phyloP scores from a whole-genome alignment of 148 eudicot genomes.

The Persicaria tinctoria region DNA sequence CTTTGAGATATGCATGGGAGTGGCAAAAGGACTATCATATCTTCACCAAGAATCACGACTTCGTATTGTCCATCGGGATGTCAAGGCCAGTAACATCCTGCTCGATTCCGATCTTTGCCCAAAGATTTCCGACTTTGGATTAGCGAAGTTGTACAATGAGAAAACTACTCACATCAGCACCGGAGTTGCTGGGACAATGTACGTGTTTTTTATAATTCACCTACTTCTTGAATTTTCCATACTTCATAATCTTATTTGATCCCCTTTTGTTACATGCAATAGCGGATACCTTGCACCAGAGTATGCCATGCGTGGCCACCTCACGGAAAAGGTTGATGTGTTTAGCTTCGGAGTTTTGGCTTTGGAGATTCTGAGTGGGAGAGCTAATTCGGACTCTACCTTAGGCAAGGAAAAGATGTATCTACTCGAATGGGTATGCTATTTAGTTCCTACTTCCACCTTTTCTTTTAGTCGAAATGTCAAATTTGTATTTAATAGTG shows the following conservation, averaged over 20 bases:
- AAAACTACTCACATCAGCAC: constrained; percentile 79
- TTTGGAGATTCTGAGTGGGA: constrained; percentile 72
- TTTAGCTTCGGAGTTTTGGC: constrained; percentile 83
- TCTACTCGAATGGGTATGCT: constrained; percentile 85
- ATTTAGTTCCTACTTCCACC: not conserved
- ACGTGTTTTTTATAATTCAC: constrained; percentile 19
- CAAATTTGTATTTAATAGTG: too few species aligned
- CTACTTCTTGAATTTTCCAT: not conserved
- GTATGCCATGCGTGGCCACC: constrained; percentile 86
- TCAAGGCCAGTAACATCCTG: constrained; percentile 24
- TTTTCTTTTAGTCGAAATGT: not conserved
- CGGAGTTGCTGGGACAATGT: constrained; percentile 87
- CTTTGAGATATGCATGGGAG: constrained; percentile 74
- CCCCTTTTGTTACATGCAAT: not conserved
- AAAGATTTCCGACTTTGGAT: constrained; percentile 86
- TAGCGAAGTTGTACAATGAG: constrained; percentile 85
- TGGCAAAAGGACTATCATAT: constrained; percentile 72
- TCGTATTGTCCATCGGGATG: constrained; percentile 65
- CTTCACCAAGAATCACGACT: constrained; percentile 79
- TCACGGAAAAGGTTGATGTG: constrained; percentile 87
- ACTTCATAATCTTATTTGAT: too few species aligned
- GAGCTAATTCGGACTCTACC: constrained; percentile 50
- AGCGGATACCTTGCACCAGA: constrained; percentile 94
- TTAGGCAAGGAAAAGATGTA: constrained; percentile 47
- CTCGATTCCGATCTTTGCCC: constrained; percentile 68